Evolutionary conservation across 2,329 filamentous ascomycete genomes (phyloP), one percentile per base, ranked within the genome.

Genomic region (Graphium sp.): DNA sequence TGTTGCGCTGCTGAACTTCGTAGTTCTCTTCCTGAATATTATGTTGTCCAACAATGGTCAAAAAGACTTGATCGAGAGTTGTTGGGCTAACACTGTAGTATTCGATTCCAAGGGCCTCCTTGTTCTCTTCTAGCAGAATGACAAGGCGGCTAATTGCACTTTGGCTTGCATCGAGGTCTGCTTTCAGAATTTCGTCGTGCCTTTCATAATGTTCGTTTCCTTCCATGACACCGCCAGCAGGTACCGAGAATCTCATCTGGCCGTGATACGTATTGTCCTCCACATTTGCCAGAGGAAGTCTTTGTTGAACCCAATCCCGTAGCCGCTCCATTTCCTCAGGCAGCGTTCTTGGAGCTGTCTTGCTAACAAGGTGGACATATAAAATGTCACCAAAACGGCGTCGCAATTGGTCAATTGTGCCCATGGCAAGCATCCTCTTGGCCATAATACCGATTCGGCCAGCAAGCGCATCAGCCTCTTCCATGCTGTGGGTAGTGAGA

Each of bases 401-500:
- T 6, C 85, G 64, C 4, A 94, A 59, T 32, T 74, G 57, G 19
- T 83, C 72, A 1, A 74, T 75, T 0, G 74, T 78, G 4, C 85
- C 85, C 7, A 89, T 60, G 1, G 84, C 85, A 14, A 94, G 61
- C 83, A 94, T 91, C 18, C 74, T 66, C 39, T 70, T 67, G 7
- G 84, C 81, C 53, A 95, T 72, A 39, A 95, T 93, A 9, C 83
- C 87, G 0, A 79, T 83, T 2, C 83, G 66, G 18, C 72, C 73
- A 0, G 85, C 85, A 3, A 95, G 61, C 1, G 84, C 84, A 43
- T 92, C 83, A 1, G 85, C 87, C 52, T 94, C 87, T 48, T 94
- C 85, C 84, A 94, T 93, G 27, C 72, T 81, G 49, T 95, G 87
- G 0, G 87, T 94, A 0, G 87, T 94, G 12, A 95, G 64, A 2